Percentiles rank a stretch among this genome's conserved stretches.
These are phyloP conservation scores for Carex cristatella DNA, from an alignment of 176 grass and related monocot species.

Conservation along the genomic window DNA sequence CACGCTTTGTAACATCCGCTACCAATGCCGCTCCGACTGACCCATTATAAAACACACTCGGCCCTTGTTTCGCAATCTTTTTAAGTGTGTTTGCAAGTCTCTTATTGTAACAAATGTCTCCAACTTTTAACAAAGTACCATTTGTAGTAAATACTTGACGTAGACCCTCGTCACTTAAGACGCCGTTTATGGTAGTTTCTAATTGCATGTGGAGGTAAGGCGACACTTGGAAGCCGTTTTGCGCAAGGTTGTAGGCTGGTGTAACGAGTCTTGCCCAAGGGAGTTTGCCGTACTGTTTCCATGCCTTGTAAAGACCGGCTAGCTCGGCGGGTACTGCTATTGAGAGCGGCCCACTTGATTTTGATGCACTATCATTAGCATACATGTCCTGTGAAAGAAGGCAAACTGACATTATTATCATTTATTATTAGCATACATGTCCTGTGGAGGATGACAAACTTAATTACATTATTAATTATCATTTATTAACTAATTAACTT, in stretches of 20 bases:
- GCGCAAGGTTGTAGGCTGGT: constrained; percentile 48
- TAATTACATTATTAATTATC: not conserved
- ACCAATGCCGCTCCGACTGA: constrained; percentile 37
- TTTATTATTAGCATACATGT: constrained; percentile 59
- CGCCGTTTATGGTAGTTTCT: constrained; percentile 40
- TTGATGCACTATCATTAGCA: constrained; percentile 42
- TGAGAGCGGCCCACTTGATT: constrained; percentile 66
- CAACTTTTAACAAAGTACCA: constrained; percentile 43
- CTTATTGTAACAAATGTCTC: constrained; percentile 55
- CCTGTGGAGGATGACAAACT: constrained; percentile 29
- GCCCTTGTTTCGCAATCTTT: constrained; percentile 42
- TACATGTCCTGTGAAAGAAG: constrained; percentile 66
- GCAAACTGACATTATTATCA: not conserved
- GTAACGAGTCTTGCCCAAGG: constrained; percentile 59
- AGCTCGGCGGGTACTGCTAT: constrained; percentile 70
- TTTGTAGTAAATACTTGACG: constrained; percentile 40
- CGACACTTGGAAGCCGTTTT: constrained; percentile 50
- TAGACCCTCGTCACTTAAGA: constrained; percentile 52
- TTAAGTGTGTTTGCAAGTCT: constrained; percentile 47
- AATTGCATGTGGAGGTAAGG: constrained; percentile 83
- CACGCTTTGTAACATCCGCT: constrained; percentile 43
- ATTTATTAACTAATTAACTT: not conserved
- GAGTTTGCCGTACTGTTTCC: constrained; percentile 77
- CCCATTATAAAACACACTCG: constrained; percentile 56
- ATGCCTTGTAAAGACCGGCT: constrained; percentile 59